Evolutionary conservation across 1,284 basidiomycete genomes (phyloP), one percentile per base, ranked within the genome.

Genomic region (Sporisorium iseilematis-ciliati): DNA sequence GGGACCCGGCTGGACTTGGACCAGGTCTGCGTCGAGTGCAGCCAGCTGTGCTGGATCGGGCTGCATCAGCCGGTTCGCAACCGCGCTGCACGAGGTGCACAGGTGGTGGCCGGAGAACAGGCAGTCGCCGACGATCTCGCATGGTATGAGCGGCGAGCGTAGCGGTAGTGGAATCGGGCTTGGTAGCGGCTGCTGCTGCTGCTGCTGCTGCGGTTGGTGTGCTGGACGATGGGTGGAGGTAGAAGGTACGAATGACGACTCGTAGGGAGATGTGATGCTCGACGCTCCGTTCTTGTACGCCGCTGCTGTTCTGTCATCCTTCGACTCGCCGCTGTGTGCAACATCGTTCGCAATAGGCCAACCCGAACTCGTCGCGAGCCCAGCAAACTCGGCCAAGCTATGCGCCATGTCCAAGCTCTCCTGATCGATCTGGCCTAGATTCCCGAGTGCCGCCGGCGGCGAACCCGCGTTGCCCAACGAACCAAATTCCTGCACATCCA

Each of bases 121-220:
- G 25, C 70, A 73, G 49, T 73, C 70, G 23, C 70, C 70, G 12
- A 73, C 65, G 10, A 73, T 73, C 56, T 73, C 70, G 43, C 70
- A 73, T 2, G 70, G 56, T 5, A 52, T 42, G 3, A 25, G 3
- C 2, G 59, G 45, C 2, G 48, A 20, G 18, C 50, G 66, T 7
- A 63, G 45, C 8, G 50, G 31, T 4, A 63, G 31, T 2, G 43
- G 25, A 12, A 52, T 40, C 25, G 52, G 4, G 45, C 20, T 38
- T 33, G 3, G 53, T 20, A 33, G 43, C 20, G 31, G 29, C n/a
- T n/a, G n/a, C n/a, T n/a, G n/a, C n/a, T n/a, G n/a, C n/a, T n/a
- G n/a, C n/a, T 23, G 41, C 31, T 41, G 40, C 11, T 57, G 38
- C 20, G 35, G 51, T 23, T 55, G 55, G 2, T 50, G 57, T n/a